Conservation (phyloP, 1,284 basidiomycete species). For the Puccinia polysora region DNA sequence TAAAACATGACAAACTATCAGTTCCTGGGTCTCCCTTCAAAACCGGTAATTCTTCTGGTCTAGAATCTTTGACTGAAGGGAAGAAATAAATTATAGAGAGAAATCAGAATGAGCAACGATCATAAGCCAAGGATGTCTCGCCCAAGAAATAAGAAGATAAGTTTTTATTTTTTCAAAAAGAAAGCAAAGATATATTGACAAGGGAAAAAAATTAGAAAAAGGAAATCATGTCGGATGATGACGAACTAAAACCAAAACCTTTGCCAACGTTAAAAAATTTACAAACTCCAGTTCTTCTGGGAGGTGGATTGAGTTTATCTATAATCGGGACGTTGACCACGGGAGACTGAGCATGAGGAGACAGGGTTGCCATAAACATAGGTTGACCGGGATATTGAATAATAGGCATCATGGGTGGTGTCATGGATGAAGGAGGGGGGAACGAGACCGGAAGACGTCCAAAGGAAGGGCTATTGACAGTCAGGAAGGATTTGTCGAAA, state of each 20-base stretch:
- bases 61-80: slow-evolving; percentile 28
- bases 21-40: slow-evolving; percentile 40
- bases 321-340: background rate
- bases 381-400: slow-evolving; percentile 17
- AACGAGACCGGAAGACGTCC: slow-evolving; percentile 26
- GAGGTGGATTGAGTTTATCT: slow-evolving; percentile 23
- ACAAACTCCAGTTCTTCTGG: slow-evolving; percentile 31
- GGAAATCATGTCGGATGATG: too few species aligned
- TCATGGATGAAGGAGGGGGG: slow-evolving; percentile 14
- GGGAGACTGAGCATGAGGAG: slow-evolving; percentile 5
- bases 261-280: slow-evolving; percentile 44
- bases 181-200: background rate
- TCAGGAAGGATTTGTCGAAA: slow-evolving; percentile 16
- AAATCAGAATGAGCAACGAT: background rate
- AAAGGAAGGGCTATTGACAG: slow-evolving; percentile 31
- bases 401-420: slow-evolving; percentile 29
- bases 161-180: too few species aligned
- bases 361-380: slow-evolving; percentile 17
- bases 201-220: background rate
- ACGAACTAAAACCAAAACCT: slow-evolving; percentile 40
- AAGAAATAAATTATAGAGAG: background rate
- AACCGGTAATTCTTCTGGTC: slow-evolving; percentile 32
- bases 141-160: too few species aligned
- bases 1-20: slow-evolving; percentile 12
- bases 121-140: background rate